Conservation (phyloP, 441 rosid species). For the Cnidoscolus chayamansa region DNA sequence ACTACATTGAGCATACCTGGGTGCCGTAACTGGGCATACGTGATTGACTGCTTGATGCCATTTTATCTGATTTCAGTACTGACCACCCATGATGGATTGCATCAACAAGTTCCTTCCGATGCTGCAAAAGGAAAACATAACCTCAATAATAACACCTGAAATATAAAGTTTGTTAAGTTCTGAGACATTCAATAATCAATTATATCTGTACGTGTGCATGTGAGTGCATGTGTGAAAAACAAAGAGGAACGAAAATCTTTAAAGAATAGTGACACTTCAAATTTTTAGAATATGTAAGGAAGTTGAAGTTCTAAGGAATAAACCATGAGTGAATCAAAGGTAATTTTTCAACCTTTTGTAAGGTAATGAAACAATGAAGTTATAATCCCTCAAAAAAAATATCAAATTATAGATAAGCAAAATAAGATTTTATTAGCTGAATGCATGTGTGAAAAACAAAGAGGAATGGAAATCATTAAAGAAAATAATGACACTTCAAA, state of each 20-base stretch:
- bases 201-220: not conserved
- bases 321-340: not conserved
- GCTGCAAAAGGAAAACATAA: constrained; percentile 45
- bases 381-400: not conserved
- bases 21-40: constrained; percentile 97
- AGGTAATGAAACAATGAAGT: not conserved
- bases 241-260: not conserved
- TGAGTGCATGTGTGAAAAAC: not conserved
- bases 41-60: constrained; percentile 56
- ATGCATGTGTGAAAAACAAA: not conserved
- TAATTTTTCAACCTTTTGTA: not conserved
- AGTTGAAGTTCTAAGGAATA: not conserved
- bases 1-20: constrained; percentile 49
- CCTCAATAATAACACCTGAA: constrained; percentile 2
- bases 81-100: constrained; percentile 72
- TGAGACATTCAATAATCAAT: not conserved
- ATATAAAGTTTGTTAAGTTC: not conserved
- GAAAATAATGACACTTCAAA: not conserved
- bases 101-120: constrained; percentile 85
- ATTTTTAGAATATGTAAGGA: no score
- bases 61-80: constrained; percentile 71
- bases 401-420: not conserved
- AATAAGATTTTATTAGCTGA: not conserved
- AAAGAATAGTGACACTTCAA: not conserved
- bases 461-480: not conserved